Evolutionary conservation across 1,284 basidiomycete species (phyloP).

Genomic region (Ganoderma meredithae): DNA sequence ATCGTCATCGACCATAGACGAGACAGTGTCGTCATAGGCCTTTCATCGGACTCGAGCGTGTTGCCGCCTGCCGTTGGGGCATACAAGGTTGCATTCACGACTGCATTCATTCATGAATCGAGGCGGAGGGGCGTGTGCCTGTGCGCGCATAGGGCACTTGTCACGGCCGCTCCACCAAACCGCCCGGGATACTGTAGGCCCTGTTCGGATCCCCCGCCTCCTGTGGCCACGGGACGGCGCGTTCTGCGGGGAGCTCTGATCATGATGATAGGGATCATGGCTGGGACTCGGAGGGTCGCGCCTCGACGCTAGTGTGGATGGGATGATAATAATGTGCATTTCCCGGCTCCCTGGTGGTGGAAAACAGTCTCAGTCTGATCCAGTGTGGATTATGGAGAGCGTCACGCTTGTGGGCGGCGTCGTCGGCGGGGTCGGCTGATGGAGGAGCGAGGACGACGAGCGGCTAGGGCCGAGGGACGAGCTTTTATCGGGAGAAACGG

Average conservation of each 20-base stretch:
- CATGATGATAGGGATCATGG: neutral
- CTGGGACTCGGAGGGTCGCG: neutral
- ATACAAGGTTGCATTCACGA: neutral
- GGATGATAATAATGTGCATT: neutral
- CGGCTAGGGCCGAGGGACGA: slow-evolving; percentile 19
- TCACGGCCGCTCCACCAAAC: slow-evolving; percentile 4
- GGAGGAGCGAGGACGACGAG: slow-evolving; percentile 6
- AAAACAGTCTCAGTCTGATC: neutral
- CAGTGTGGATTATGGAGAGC: slow-evolving; percentile 5
- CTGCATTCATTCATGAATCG: slow-evolving; percentile 2
- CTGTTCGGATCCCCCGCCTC: slow-evolving; percentile 7
- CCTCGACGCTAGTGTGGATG: neutral
- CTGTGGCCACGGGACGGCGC: slow-evolving; percentile 10
- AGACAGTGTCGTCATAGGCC: neutral
- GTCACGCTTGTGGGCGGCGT: neutral
- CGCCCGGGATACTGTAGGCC: neutral
- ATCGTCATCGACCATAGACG: slow-evolving; percentile 2
- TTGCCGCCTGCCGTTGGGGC: neutral
- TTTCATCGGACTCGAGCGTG: neutral
- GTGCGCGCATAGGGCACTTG: slow-evolving; percentile 4
- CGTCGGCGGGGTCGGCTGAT: slow-evolving; percentile 7
- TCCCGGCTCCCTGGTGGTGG: neutral
- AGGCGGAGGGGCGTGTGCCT: slow-evolving; percentile 3
- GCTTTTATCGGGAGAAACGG: slow-evolving; percentile 32
- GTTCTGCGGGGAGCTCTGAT: neutral